Conservation (phyloP, 192 early-diverging fungal genomes). For the Jimgerdemannia flammicorona region DNA sequence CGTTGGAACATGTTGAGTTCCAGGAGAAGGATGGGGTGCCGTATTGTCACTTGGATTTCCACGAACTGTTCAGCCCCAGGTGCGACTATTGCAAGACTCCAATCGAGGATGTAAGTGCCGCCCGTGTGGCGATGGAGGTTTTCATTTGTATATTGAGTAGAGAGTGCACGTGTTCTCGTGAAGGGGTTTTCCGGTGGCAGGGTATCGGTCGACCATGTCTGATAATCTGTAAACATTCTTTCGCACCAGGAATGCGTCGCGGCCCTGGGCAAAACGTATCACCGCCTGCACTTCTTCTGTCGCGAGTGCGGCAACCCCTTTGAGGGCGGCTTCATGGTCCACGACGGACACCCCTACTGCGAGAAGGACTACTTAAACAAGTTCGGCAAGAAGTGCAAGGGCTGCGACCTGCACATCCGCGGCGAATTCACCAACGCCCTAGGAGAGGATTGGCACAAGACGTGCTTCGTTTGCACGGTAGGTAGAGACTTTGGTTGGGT, state of each 20-base stretch:
- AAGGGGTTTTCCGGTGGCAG: not conserved
- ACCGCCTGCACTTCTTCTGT: conserved; percentile 56
- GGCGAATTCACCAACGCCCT: conserved; percentile 48
- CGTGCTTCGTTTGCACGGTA: conserved; percentile 56
- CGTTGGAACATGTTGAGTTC: conserved; percentile 47
- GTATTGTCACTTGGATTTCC: conserved; percentile 53
- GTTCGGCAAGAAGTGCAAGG: conserved; percentile 49
- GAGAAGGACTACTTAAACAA: conserved; percentile 48
- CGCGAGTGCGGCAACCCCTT: conserved; percentile 52
- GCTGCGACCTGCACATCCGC: conserved; percentile 42
- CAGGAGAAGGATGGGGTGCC: conserved; percentile 51
- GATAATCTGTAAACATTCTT: not conserved
- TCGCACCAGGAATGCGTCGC: conserved; percentile 29
- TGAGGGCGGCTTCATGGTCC: conserved; percentile 48
- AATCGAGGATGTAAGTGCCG: conserved; percentile 46
- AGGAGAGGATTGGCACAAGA: conserved; percentile 52
- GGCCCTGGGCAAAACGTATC: conserved; percentile 52
- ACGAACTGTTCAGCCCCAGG: conserved; percentile 47
- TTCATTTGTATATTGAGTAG: not conserved
- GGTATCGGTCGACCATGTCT: no score
- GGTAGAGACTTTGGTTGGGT: conserved; percentile 5
- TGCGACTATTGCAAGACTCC: conserved; percentile 55
- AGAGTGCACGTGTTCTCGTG: not conserved
- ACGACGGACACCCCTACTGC: conserved; percentile 51
- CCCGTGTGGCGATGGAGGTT: not conserved